Base-by-base conservation (phyloP, 305 asterid genomes). In the Fraxinus nigra region DNA sequence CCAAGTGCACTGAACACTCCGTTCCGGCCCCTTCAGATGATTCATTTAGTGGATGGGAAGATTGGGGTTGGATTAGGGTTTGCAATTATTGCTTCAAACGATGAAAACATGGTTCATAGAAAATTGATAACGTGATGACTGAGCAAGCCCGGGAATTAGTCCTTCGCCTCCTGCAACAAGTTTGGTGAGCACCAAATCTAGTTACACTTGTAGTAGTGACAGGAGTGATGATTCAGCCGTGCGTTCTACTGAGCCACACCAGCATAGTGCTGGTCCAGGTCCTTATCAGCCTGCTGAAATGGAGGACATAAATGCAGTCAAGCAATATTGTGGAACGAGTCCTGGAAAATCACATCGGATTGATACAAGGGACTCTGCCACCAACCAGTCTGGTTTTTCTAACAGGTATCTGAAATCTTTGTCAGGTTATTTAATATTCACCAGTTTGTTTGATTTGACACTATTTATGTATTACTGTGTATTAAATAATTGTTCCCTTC, bases 31-130 rank as follows among this genome's bases (percentile, higher is more conserved):
- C 82, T 77, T 85, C 89, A 13, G 91, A 87, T 81, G 97, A 88
- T 87, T 84, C 88, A 59, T 84, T 81, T 61, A 85, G 86, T 48
- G 85, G 92, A 16, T 81, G 86, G 80, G 94, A 90, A 75, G 93
- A 92, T 38, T 78, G 81, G 88, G 97, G 91, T 78, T 88, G 86
- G 91, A 88, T 93, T 72, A 87, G 92, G 81, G 97, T 90, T 28
- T 93, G 97, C 76, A 93, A 89, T 86, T 92, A 84, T 87, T 93
- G 97, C 89, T 92, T 90, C 88, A 92, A 89, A 87, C 92, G 88
- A 86, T 92, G 95, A 94, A 87, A 89, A 87, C 90, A 82, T 82
- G 89, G 89, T 63, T 77, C 86, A 37, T 86, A 85, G 28, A 63
- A 85, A 10, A 87, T 86, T 87, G 92, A 89, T 85, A 84, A 74